phyloP scores from a whole-genome alignment of 805 yeast genomes.

The Candida vaughaniae region DNA sequence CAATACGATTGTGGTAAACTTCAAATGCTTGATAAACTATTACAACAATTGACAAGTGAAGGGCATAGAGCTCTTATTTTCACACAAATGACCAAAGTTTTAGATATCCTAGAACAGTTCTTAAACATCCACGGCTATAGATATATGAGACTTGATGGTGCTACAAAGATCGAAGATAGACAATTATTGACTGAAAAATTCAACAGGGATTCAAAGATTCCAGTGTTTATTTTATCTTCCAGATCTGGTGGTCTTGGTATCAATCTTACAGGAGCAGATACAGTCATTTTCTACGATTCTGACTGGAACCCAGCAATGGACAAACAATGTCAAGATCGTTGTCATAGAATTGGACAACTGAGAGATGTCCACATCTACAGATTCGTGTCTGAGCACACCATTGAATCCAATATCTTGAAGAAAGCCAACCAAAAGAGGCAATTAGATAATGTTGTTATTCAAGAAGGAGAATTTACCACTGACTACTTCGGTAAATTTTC shows the following conservation, averaged over 20 bases:
- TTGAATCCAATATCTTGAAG: conserved; percentile 89
- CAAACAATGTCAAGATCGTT: conserved; percentile 97
- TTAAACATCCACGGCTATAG: conserved; percentile 92
- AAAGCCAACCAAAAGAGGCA: conserved; percentile 95
- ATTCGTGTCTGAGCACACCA: conserved; percentile 92
- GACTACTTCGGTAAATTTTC: conserved; percentile 90
- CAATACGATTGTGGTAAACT: conserved; percentile 97
- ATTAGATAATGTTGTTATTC: conserved; percentile 91
- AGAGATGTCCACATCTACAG: conserved; percentile 97
- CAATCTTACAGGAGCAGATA: conserved; percentile 96
- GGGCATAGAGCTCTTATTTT: conserved; percentile 95
- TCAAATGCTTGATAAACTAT: conserved; percentile 73
- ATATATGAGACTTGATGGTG: conserved; percentile 94
- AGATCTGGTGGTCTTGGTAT: conserved; percentile 99
- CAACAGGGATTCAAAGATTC: conserved; percentile 80
- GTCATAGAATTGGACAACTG: conserved; percentile 98
- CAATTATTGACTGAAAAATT: conserved; percentile 91
- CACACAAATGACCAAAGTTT: conserved; percentile 96
- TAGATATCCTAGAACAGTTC: conserved; percentile 90
- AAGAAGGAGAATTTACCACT: conserved; percentile 97
- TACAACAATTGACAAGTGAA: conserved; percentile 73
- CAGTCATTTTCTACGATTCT: conserved; percentile 95
- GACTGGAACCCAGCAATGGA: conserved; percentile 99
- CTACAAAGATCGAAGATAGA: conserved; percentile 95
- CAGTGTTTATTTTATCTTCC: conserved; percentile 89